Base-by-base conservation (phyloP, 768 basidiomycete genomes). In the Clitopilus hobsonii region DNA sequence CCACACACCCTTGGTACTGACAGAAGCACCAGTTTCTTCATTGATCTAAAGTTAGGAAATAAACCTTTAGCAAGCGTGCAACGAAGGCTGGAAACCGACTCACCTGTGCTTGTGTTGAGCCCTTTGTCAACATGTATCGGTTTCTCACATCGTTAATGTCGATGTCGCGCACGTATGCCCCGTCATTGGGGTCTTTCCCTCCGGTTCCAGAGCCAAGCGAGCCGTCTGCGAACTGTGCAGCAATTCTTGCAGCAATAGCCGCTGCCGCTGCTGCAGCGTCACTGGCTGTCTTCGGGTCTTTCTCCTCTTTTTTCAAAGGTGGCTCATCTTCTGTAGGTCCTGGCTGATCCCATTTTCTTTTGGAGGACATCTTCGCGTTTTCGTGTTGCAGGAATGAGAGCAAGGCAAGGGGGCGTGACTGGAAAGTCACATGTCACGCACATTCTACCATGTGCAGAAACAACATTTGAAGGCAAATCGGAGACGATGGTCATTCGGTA, bases 141-240 rank as follows among this genome's bases (percentile, higher is more conserved):
- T 98, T 98, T 67, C 95, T 77, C 49, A 94, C 77, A 70, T 98
- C 95, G 68, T 98, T 98, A 69, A 98, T 97, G 68, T 98, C 96
- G 54, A 98, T 95, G 65, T 97, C 92, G 60, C 91, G 82, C 11
- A 84, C 87, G 62, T 86, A 98, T 47, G 90, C 91, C 38, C 79
- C 90, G 61, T 91, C 89, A 49, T 89, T 83, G 1, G 77, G 75
- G 65, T 91, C 90, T 60, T 82, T 82, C 50, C 71, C 62, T 16
- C 77, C 78, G 22, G 59, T 65, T 65, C 61, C 75, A 71, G 76
- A 65, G 65, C 70, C 67, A 62, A 76, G 52, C 64, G 75, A 56
- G 58, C 77, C 61, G 66, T 71, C 74, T 38, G 79, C 79, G 53
- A 92, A 89, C 64, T 92, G 89, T 0, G 91, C 93, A 6, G 94